Evolutionary conservation across 495 filamentous ascomycete genomes (phyloP).

Genomic region (Penicillium desertorum): DNA sequence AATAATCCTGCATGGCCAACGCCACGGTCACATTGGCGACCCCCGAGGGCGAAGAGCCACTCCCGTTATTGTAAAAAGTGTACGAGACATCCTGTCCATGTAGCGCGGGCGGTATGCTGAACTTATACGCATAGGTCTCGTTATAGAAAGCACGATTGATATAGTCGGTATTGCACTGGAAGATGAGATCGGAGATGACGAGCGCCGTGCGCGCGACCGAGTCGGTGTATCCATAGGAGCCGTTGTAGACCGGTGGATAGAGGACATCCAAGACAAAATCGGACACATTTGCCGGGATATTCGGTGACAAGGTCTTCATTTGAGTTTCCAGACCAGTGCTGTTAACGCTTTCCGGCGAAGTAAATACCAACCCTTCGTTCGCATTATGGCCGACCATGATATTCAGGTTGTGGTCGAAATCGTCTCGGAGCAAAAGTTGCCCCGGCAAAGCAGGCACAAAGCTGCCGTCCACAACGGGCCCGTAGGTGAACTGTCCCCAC

Average conservation of each 20-base stretch:
- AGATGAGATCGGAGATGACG: slow-evolving; percentile 46
- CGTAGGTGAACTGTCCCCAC: slow-evolving; percentile 55
- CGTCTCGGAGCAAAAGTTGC: slow-evolving; percentile 54
- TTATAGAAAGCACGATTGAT: slow-evolving; percentile 49
- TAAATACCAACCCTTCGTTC: slow-evolving; percentile 56
- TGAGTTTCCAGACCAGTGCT: slow-evolving; percentile 47
- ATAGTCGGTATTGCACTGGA: slow-evolving; percentile 62
- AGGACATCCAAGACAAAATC: slow-evolving; percentile 50
- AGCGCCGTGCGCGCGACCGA: slow-evolving; percentile 39
- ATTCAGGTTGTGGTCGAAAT: slow-evolving; percentile 53
- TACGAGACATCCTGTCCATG: slow-evolving; percentile 61
- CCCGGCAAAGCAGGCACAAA: slow-evolving; percentile 58
- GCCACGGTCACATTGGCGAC: slow-evolving; percentile 40
- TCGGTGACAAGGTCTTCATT: slow-evolving; percentile 39
- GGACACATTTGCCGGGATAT: slow-evolving; percentile 40
- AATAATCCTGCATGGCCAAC: slow-evolving; percentile 56
- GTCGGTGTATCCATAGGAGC: slow-evolving; percentile 46
- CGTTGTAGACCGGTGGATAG: slow-evolving; percentile 59
- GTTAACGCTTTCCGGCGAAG: slow-evolving; percentile 54
- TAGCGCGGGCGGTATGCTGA: slow-evolving; percentile 57
- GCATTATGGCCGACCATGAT: slow-evolving; percentile 59
- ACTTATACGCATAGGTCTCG: slow-evolving; percentile 58
- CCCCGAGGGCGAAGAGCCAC: background rate
- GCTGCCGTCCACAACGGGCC: slow-evolving; percentile 57
- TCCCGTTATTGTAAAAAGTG: slow-evolving; percentile 54